Percentiles rank a stretch among this genome's conserved stretches.
Conservation (phyloP, 1,284 basidiomycete species). For the Fereydounia khargensis region DNA sequence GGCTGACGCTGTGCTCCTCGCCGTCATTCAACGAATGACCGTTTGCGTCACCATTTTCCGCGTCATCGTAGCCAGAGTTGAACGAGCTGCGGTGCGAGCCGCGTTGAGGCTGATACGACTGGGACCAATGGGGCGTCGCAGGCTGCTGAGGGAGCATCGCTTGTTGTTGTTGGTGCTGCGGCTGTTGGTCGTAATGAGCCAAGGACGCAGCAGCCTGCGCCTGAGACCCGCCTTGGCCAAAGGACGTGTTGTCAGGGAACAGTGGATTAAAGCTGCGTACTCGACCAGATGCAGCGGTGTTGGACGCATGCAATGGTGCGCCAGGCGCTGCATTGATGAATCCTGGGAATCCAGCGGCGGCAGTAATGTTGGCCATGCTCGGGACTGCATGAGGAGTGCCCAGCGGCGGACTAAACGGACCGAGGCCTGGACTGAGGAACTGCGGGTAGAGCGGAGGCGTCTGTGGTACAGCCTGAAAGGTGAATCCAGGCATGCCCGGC, state of each 20-base stretch:
- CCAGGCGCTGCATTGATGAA: slow-evolving; percentile 37
- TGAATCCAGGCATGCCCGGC: slow-evolving; percentile 59
- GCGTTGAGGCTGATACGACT: slow-evolving; percentile 14
- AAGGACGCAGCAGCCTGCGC: too few relatives aligned
- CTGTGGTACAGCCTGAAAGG: slow-evolving; percentile 57
- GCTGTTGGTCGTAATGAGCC: background rate
- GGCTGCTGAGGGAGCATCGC: slow-evolving; percentile 10
- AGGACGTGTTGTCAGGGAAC: slow-evolving; percentile 13
- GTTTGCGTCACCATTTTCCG: too few relatives aligned
- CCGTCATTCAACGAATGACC: too few relatives aligned
- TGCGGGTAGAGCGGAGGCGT: slow-evolving; percentile 58
- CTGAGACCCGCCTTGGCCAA: too few relatives aligned
- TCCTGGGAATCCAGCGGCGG: slow-evolving; percentile 1
- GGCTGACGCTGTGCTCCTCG: too few relatives aligned
- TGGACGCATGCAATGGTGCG: slow-evolving; percentile 15
- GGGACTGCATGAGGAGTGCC: slow-evolving; percentile 9
- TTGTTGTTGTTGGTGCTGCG: background rate
- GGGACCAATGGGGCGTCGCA: slow-evolving; percentile 47
- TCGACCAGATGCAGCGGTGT: background rate
- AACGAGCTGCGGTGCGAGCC: background rate
- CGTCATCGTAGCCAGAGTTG: background rate
- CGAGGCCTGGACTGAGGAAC: slow-evolving; percentile 57
- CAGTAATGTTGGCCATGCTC: background rate
- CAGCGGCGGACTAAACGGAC: slow-evolving; percentile 43
- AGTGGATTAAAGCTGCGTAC: slow-evolving; percentile 40